Percentiles rank a stretch among this genome's conserved stretches.
Evolutionary conservation across 2,329 filamentous ascomycete genomes (phyloP).

Genomic region (Claviceps sp.): DNA sequence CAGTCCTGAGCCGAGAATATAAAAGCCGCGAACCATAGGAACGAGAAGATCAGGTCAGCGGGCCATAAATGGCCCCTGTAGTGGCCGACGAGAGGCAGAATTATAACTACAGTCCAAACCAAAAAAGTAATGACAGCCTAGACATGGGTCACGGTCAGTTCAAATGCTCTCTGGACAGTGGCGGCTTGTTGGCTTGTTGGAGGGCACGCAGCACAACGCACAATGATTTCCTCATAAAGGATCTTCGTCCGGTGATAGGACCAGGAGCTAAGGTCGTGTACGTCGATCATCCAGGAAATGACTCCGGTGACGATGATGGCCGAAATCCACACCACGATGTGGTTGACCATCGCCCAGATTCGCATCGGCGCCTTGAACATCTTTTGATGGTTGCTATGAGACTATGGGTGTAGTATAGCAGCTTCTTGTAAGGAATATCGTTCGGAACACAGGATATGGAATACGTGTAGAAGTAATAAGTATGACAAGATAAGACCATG

Average conservation of each 20-base stretch:
- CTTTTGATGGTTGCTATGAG: neutral
- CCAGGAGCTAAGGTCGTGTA: neutral
- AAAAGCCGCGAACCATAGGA: constrained; percentile 16
- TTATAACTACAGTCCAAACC: constrained; percentile 9
- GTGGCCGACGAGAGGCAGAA: constrained; percentile 8
- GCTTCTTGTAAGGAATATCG: neutral
- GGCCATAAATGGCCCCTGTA: constrained; percentile 13
- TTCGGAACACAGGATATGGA: neutral
- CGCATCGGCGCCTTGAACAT: neutral
- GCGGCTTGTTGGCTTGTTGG: neutral
- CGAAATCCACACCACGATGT: constrained; percentile 12
- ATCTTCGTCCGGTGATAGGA: constrained; percentile 5
- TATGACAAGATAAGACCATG: too few relatives aligned
- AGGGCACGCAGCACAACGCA: constrained; percentile 3
- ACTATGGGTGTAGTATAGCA: neutral
- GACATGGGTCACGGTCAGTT: too few relatives aligned
- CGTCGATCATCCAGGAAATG: constrained; percentile 11
- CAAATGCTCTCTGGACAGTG: too few relatives aligned
- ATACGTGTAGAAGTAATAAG: neutral
- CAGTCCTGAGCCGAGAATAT: constrained; percentile 14
- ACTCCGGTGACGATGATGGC: constrained; percentile 13
- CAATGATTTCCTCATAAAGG: constrained; percentile 13
- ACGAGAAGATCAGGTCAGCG: constrained; percentile 12
- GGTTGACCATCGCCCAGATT: constrained; percentile 8
- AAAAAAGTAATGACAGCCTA: constrained; percentile 12